Percentiles rank a stretch among this genome's conserved stretches.
Evolutionary conservation across 768 basidiomycete species (phyloP).

Genomic region (Lactifluus pinguis): DNA sequence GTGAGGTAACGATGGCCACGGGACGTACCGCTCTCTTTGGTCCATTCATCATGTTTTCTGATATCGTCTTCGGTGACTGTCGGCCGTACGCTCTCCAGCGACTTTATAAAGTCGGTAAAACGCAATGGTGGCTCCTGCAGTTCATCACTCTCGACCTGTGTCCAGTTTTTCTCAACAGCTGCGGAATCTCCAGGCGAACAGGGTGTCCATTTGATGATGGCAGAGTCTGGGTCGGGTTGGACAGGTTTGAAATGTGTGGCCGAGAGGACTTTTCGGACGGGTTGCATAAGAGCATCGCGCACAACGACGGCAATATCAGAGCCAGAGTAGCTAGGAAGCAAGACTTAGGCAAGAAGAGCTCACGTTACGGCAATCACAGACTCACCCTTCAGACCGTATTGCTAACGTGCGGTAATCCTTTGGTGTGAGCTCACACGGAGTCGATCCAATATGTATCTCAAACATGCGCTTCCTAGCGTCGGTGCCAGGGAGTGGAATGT

Average conservation of each 20-base stretch:
- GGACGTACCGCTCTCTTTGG: constrained; percentile 64
- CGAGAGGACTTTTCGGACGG: constrained; percentile 89
- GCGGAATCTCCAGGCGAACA: constrained; percentile 90
- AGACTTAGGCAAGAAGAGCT: background rate
- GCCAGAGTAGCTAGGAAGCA: constrained; percentile 63
- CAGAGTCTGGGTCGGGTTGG: constrained; percentile 23
- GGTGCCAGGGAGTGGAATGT: constrained; percentile 91
- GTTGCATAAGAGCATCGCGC: constrained; percentile 97
- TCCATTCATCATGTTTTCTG: constrained; percentile 75
- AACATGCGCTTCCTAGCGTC: constrained; percentile 95
- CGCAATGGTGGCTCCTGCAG: background rate
- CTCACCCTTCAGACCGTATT: constrained; percentile 76
- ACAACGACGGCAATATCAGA: constrained; percentile 93
- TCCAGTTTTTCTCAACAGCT: constrained; percentile 84
- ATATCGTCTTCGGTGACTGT: constrained; percentile 89
- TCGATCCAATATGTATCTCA: constrained; percentile 88
- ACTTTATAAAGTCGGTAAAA: constrained; percentile 64
- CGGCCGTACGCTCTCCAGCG: constrained; percentile 68
- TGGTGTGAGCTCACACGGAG: constrained; percentile 72
- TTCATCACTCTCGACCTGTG: constrained; percentile 31
- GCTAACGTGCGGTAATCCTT: constrained; percentile 79
- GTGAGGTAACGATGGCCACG: background rate
- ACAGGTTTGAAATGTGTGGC: constrained; percentile 90
- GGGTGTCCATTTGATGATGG: constrained; percentile 69
- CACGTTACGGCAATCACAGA: background rate